These are phyloP conservation scores for Fusarium pseudoanthophilum DNA, from an alignment of 2,329 filamentous ascomycete species.

Conservation along the genomic window DNA sequence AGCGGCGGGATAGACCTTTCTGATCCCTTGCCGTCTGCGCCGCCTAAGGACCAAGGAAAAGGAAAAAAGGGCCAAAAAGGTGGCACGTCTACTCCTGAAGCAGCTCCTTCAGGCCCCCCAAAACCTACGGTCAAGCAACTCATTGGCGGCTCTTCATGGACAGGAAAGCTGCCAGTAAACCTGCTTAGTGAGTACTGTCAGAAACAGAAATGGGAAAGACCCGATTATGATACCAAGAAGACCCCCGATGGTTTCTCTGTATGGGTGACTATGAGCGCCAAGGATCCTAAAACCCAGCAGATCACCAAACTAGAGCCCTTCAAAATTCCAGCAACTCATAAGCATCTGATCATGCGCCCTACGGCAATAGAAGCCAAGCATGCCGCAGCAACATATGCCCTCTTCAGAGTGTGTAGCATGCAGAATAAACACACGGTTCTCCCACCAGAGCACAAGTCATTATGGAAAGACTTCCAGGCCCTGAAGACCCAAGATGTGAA, in stretches of 20 bases:
- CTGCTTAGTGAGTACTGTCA: constrained; percentile 94
- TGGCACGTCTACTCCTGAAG: constrained; percentile 45
- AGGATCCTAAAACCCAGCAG: constrained; percentile 86
- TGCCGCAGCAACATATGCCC: constrained; percentile 89
- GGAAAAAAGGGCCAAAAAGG: constrained; percentile 54
- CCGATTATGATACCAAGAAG: constrained; percentile 87
- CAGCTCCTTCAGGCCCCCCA: constrained; percentile 57
- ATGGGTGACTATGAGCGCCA: constrained; percentile 79
- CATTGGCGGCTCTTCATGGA: constrained; percentile 96
- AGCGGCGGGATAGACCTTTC: constrained; percentile 36
- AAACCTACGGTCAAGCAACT: constrained; percentile 79
- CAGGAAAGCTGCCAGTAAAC: constrained; percentile 94
- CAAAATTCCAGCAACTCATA: constrained; percentile 80
- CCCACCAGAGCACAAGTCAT: constrained; percentile 85
- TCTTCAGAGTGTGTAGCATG: constrained; percentile 94
- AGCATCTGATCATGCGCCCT: constrained; percentile 78
- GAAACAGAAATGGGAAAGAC: constrained; percentile 94
- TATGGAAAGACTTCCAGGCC: constrained; percentile 91
- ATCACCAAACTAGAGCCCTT: constrained; percentile 80
- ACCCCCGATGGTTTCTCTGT: constrained; percentile 79
- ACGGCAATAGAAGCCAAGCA: constrained; percentile 92
- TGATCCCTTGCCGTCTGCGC: constrained; percentile 49
- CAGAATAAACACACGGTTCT: constrained; percentile 95
- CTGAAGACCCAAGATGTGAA: constrained; percentile 85
- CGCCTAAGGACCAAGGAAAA: constrained; percentile 58